Percentiles rank a stretch among this genome's conserved stretches.
Evolutionary conservation across 192 early-diverging fungal species (phyloP).

Genomic region (Gigaspora rosea): DNA sequence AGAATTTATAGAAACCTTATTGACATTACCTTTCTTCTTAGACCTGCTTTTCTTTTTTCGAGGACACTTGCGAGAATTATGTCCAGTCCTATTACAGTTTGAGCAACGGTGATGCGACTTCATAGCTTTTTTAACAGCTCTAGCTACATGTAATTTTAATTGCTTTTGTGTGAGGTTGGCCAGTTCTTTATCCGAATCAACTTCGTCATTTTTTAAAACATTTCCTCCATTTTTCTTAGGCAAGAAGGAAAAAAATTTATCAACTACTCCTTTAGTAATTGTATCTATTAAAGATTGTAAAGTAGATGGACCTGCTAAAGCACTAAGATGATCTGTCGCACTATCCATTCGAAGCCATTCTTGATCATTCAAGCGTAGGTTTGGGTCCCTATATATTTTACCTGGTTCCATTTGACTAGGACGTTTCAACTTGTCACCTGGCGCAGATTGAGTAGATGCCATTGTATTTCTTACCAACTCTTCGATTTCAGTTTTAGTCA

Average conservation of each 20-base stretch:
- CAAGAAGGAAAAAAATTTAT: neutral
- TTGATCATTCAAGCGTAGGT: constrained; percentile 2
- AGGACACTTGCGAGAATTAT: too few relatives aligned
- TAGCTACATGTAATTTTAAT: too few relatives aligned
- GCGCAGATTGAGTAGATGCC: neutral
- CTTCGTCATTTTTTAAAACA: constrained; percentile 3
- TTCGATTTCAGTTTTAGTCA: constrained; percentile 18
- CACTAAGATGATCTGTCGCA: neutral
- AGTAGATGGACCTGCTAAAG: neutral
- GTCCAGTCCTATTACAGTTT: too few relatives aligned
- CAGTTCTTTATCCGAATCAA: too few relatives aligned
- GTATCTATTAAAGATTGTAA: neutral
- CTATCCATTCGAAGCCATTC: neutral
- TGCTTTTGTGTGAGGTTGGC: too few relatives aligned
- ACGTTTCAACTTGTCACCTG: neutral
- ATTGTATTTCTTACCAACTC: constrained; percentile 4
- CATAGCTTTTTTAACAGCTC: too few relatives aligned
- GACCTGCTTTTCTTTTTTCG: too few relatives aligned
- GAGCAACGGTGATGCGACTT: too few relatives aligned
- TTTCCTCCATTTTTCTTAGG: constrained; percentile 7
- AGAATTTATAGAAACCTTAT: too few relatives aligned
- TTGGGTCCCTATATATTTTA: constrained; percentile 13
- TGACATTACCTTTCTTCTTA: too few relatives aligned
- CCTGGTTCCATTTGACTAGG: constrained; percentile 5
- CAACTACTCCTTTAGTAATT: constrained; percentile 18